Percentiles rank a stretch among this genome's conserved stretches.
These are phyloP conservation scores for Starmerella floricola DNA, from an alignment of 805 yeast genomes.

Conservation along the genomic window DNA sequence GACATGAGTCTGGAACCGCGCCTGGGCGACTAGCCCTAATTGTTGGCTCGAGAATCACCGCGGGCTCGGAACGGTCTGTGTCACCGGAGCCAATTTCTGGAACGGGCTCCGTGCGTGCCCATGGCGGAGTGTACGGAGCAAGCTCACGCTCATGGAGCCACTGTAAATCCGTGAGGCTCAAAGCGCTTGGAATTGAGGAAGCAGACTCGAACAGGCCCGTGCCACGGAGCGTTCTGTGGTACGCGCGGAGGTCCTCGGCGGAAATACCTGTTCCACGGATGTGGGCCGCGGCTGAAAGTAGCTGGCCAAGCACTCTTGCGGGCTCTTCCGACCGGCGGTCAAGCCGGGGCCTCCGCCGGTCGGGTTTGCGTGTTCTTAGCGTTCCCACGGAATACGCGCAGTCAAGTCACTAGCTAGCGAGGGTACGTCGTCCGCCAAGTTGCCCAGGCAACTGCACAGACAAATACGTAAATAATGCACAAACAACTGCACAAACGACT, in stretches of 20 bases:
- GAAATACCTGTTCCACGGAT: neutral
- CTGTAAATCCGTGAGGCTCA: conserved; percentile 8
- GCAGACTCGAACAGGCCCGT: conserved; percentile 3
- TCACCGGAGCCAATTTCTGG: no score
- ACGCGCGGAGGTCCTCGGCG: neutral
- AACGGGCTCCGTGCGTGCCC: no score
- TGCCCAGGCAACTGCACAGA: no score
- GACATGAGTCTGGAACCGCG: conserved; percentile 19
- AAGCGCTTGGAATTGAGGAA: conserved; percentile 5
- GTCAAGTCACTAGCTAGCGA: no score
- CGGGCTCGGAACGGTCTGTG: no score
- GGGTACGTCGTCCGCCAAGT: no score
- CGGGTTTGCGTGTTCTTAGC: neutral
- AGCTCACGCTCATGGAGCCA: conserved; percentile 18
- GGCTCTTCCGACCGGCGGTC: conserved; percentile 1
- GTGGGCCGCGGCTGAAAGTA: neutral
- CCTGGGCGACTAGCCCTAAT: conserved; percentile 2
- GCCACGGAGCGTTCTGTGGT: neutral
- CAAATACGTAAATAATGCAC: no score
- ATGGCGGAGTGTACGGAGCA: conserved; percentile 15
- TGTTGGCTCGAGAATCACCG: conserved; percentile 13
- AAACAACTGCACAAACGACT: no score
- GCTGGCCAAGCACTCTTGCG: neutral
- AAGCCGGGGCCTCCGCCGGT: neutral
- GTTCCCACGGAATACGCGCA: neutral